Percentiles rank a stretch among this genome's conserved stretches.
phyloP scores from a whole-genome alignment of 768 basidiomycete genomes.

The Boletus sp. region DNA sequence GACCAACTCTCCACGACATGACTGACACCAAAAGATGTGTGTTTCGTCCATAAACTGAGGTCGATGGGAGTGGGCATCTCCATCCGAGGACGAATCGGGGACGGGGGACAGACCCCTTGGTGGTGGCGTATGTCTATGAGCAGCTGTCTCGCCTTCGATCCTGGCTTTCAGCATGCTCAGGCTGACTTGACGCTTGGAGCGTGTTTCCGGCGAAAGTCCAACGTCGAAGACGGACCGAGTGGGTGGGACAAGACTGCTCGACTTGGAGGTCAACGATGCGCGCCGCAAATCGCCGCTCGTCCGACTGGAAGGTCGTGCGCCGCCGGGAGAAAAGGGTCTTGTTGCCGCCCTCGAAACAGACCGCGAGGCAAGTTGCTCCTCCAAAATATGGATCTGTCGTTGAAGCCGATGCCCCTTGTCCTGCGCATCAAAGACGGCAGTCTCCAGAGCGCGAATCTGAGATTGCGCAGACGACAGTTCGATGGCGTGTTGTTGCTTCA shows the following conservation, averaged over 20 bases:
- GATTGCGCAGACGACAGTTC: slow-evolving; percentile 80
- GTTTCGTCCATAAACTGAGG: slow-evolving; percentile 85
- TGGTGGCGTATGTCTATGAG: slow-evolving; percentile 43
- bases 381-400: slow-evolving; percentile 60
- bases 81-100: slow-evolving; percentile 29
- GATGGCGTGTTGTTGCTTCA: slow-evolving; percentile 71
- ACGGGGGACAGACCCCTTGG: slow-evolving; percentile 57
- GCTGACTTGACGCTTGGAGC: slow-evolving; percentile 80
- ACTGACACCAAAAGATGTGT: slow-evolving; percentile 86
- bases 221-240: slow-evolving; percentile 65
- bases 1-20: slow-evolving; percentile 78
- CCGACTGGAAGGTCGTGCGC: slow-evolving; percentile 43
- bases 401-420: slow-evolving; percentile 63
- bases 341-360: slow-evolving; percentile 40
- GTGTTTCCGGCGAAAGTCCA: slow-evolving; percentile 67
- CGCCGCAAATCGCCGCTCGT: slow-evolving; percentile 38
- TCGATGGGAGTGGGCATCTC: slow-evolving; percentile 31
- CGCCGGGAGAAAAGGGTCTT: slow-evolving; percentile 47
- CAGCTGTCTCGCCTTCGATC: slow-evolving; percentile 74
- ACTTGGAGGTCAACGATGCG: slow-evolving; percentile 32
- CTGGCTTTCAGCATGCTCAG: slow-evolving; percentile 88
- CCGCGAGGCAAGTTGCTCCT: slow-evolving; percentile 58
- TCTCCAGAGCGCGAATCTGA: slow-evolving; percentile 74
- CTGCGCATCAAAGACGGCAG: slow-evolving; percentile 68
- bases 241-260: slow-evolving; percentile 33